phyloP scores from a whole-genome alignment of 495 filamentous ascomycete genomes.

The Umbilicaria muhlenbergii region DNA sequence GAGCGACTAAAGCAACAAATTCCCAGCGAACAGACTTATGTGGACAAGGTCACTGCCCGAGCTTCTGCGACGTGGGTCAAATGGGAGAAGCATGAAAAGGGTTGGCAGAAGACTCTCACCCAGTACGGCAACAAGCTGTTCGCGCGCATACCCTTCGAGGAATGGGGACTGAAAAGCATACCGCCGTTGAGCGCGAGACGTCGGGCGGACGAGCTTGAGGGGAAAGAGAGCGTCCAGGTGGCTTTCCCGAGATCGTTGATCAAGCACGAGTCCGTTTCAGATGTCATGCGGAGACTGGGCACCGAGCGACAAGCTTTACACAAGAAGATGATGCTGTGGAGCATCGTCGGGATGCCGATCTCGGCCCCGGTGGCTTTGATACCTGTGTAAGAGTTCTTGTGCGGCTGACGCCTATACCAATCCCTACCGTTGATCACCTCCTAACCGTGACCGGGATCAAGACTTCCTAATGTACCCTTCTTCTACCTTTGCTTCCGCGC shows the following conservation, averaged over 20 bases:
- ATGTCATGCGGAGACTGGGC: slow-evolving; percentile 44
- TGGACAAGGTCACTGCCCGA: slow-evolving; percentile 50
- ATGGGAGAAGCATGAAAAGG: slow-evolving; percentile 72
- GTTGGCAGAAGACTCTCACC: slow-evolving; percentile 79
- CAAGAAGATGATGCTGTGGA: slow-evolving; percentile 59
- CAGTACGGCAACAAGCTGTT: slow-evolving; percentile 73
- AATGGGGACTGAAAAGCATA: slow-evolving; percentile 94
- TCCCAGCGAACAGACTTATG: slow-evolving; percentile 31
- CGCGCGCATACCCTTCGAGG: slow-evolving; percentile 80
- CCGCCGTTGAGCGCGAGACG: slow-evolving; percentile 62
- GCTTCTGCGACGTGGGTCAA: slow-evolving; percentile 59
- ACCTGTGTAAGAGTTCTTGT: slow-evolving; percentile 50
- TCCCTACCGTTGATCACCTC: background rate
- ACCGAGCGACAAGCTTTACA: slow-evolving; percentile 73
- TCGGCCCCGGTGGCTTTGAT: slow-evolving; percentile 65
- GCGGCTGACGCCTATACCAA: background rate
- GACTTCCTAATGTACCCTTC: slow-evolving; percentile 90
- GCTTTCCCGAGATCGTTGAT: slow-evolving; percentile 61
- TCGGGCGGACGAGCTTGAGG: slow-evolving; percentile 43
- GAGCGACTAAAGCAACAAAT: slow-evolving; percentile 44
- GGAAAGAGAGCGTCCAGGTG: slow-evolving; percentile 54
- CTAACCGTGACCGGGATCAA: slow-evolving; percentile 20
- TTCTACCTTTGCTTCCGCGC: slow-evolving; percentile 83
- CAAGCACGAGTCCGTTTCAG: slow-evolving; percentile 38
- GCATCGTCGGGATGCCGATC: slow-evolving; percentile 69